Percentiles rank a stretch among this genome's conserved stretches.
These are phyloP conservation scores for Colletotrichum spaethianum DNA, from an alignment of 2,329 filamentous ascomycete species.

Conservation along the genomic window DNA sequence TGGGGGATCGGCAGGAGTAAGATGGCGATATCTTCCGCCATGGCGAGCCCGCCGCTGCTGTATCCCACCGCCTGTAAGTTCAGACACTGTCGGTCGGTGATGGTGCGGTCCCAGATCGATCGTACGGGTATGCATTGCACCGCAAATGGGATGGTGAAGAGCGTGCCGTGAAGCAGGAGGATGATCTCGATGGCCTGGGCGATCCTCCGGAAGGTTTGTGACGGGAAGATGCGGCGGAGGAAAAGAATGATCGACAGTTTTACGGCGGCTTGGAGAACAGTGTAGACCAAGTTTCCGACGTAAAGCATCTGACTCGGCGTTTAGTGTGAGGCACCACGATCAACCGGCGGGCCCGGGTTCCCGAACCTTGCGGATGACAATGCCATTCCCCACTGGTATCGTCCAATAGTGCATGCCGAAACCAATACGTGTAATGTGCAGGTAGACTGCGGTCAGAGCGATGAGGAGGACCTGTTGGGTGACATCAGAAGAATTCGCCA, in stretches of 20 bases:
- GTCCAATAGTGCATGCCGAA: slow-evolving; percentile 5
- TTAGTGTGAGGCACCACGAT: neutral
- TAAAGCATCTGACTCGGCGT: slow-evolving; percentile 17
- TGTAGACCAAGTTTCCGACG: slow-evolving; percentile 18
- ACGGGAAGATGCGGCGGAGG: slow-evolving; percentile 10
- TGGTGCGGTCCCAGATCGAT: slow-evolving; percentile 1
- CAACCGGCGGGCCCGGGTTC: neutral
- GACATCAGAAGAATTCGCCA: neutral
- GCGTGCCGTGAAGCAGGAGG: slow-evolving; percentile 6
- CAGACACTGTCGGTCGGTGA: neutral
- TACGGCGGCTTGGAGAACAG: neutral
- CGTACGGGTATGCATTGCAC: slow-evolving; percentile 2
- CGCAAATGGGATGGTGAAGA: slow-evolving; percentile 7
- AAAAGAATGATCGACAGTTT: slow-evolving; percentile 20
- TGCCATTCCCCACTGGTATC: slow-evolving; percentile 5
- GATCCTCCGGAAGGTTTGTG: slow-evolving; percentile 5
- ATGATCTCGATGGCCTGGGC: neutral
- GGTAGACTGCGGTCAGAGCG: neutral
- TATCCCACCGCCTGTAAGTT: neutral
- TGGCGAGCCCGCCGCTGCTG: neutral
- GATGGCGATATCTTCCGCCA: slow-evolving; percentile 2
- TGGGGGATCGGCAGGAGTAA: slow-evolving; percentile 7
- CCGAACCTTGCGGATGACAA: slow-evolving; percentile 15
- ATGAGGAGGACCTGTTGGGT: neutral
- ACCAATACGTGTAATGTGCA: slow-evolving; percentile 6